Percentiles rank a stretch among this genome's conserved stretches.
phyloP scores from a whole-genome alignment of 148 eudicot species.

The Nepenthes mirabilis region DNA sequence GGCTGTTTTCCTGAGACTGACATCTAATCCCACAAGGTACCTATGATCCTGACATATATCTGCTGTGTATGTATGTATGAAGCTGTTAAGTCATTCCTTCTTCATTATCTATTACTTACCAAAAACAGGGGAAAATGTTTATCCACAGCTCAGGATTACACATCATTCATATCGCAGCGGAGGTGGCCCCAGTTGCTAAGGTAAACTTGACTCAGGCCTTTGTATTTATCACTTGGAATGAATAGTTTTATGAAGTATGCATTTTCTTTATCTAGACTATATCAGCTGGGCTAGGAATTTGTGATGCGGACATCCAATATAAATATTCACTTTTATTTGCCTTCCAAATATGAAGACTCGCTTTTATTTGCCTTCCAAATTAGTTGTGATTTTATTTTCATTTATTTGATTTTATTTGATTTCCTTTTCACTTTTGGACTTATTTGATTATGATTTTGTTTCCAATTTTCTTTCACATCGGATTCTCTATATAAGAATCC shows the following conservation, averaged over 20 bases:
- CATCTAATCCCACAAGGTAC: slow-evolving; percentile 50
- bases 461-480: too few relatives aligned
- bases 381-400: background rate
- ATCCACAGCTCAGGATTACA: slow-evolving; percentile 62
- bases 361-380: too few relatives aligned
- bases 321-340: too few relatives aligned
- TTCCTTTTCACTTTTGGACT: too few relatives aligned
- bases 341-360: too few relatives aligned
- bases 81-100: background rate
- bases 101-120: background rate
- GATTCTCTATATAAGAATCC: too few relatives aligned
- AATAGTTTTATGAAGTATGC: background rate
- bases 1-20: slow-evolving; percentile 39
- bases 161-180: slow-evolving; percentile 90
- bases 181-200: slow-evolving; percentile 99
- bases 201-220: slow-evolving; percentile 16
- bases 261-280: background rate
- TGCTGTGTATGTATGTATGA: background rate
- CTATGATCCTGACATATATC: background rate
- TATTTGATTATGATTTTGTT: too few relatives aligned
- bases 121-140: slow-evolving; percentile 1
- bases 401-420: too few relatives aligned
- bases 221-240: background rate
- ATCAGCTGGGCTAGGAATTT: background rate
- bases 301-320: too few relatives aligned